These are phyloP conservation scores for Trifolium repens DNA, from an alignment of 306 rosid genomes.

Conservation along the genomic window DNA sequence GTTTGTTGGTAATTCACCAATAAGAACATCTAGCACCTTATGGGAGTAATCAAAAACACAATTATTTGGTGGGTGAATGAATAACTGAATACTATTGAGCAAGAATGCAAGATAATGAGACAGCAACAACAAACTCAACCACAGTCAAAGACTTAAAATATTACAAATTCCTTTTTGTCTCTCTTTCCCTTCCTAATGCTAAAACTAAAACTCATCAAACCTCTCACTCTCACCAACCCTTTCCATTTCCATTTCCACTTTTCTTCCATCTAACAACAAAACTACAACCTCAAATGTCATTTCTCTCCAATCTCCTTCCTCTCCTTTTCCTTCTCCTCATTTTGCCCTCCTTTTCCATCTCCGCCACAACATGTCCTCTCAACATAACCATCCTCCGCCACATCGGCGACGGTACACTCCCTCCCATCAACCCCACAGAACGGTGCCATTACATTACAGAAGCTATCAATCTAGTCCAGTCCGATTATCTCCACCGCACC, in stretches of 20 bases:
- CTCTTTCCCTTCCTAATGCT: background rate
- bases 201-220: background rate
- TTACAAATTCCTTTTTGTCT: background rate
- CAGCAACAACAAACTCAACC: conserved; percentile 11
- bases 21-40: too few species aligned
- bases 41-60: background rate
- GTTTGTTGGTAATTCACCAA: too few species aligned
- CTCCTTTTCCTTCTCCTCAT: conserved; percentile 27
- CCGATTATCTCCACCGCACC: conserved; percentile 64
- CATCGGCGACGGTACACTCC: conserved; percentile 38
- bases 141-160: background rate
- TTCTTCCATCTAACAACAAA: background rate
- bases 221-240: background rate
- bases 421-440: conserved; percentile 7
- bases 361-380: conserved; percentile 67
- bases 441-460: conserved; percentile 62
- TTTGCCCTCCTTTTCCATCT: conserved; percentile 3
- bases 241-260: background rate
- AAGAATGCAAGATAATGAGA: background rate
- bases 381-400: conserved; percentile 67
- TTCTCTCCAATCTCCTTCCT: background rate
- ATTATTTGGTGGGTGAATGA: background rate
- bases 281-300: conserved; percentile 28
- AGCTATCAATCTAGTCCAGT: conserved; percentile 70
- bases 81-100: too few species aligned